Evolutionary conservation across 768 basidiomycete species (phyloP), one percentile per base, ranked within the genome.

Genomic region (Lentinula edodes): DNA sequence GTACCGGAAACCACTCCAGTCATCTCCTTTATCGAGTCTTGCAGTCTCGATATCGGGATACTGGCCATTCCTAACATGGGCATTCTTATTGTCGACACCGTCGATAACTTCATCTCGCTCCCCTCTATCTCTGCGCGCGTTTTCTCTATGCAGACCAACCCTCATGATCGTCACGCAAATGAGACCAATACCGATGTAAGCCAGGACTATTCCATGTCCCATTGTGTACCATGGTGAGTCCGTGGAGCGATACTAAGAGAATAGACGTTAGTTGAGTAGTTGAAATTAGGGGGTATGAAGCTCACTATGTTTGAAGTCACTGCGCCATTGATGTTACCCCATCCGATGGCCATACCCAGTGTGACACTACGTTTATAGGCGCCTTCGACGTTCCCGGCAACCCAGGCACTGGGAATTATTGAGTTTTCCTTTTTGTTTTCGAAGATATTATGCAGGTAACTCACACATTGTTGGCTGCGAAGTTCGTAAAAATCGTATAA

Each of bases 1-100:
- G 51, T 90, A 90, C 62, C 84, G 78, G 71, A 88, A 90, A n/a
- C 89, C 87, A 67, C 88, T 90, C 89, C 88, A 90, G 56, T 78
- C 70, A 65, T 90, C 89, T 3, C 89, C 88, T 66, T 87, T 89
- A 46, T 81, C 80, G 23, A 71, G 74, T 63, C 79, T 80, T 16
- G 88, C 88, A 20, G 80, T 83, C 56, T 83, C 78, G n/a, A 83
- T 73, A 61, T 74, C 84, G 57, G 74, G 71, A 64, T 77, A 86
- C 34, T 66, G 73, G 3, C 87, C 87, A 66, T 88, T 89, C 50
- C 72, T 74, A 56, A 78, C 78, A 57, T 80, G 66, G 2, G 77
- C 82, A 16, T 63, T 62, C 62, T 75, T 75, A 63, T 80, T 78
- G 36, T 80, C 78, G 7, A 75, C 63, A 6, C 81, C 80, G 56